phyloP scores from a whole-genome alignment of 2,329 filamentous ascomycete genomes.

The Aspergillus brunneoviolaceus region DNA sequence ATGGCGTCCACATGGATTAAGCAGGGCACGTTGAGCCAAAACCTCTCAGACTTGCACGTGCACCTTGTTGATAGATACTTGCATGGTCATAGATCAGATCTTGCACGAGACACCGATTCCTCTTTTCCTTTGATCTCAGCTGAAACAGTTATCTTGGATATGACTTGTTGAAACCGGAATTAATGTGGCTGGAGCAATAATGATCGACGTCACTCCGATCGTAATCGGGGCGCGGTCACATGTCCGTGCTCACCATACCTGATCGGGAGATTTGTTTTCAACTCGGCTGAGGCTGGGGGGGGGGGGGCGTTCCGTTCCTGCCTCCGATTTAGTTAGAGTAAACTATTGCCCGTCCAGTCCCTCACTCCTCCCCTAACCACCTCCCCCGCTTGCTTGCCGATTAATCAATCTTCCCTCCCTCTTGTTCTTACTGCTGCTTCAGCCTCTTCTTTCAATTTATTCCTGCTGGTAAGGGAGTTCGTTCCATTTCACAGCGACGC shows the following conservation, averaged over 20 bases:
- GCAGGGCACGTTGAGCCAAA: not conserved
- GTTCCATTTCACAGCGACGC: not conserved
- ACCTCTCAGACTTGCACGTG: not conserved
- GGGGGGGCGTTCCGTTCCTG: conserved; percentile 19
- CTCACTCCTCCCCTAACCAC: too few relatives aligned
- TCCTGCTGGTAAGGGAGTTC: not conserved
- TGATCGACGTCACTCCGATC: conserved; percentile 24
- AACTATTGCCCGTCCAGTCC: too few relatives aligned
- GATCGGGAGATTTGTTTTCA: conserved; percentile 44
- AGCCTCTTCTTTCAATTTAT: not conserved
- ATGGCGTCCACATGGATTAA: not conserved
- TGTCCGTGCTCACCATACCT: conserved; percentile 30
- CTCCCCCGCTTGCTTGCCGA: conserved; percentile 7
- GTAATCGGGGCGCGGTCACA: conserved; percentile 23
- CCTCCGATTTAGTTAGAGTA: conserved; percentile 17
- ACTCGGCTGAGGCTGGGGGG: conserved; percentile 21
- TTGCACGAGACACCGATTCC: not conserved
- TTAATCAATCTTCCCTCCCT: conserved; percentile 1
- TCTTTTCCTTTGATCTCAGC: not conserved
- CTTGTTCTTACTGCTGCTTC: conserved; percentile 2
- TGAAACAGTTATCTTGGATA: not conserved
- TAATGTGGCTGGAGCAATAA: conserved; percentile 14
- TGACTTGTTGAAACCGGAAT: not conserved
- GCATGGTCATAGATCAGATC: not conserved
- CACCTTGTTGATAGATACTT: not conserved